Evolutionary conservation across 371 early-diverging fungal genomes (phyloP).

Genomic region (Lichtheimia corymbifera): DNA sequence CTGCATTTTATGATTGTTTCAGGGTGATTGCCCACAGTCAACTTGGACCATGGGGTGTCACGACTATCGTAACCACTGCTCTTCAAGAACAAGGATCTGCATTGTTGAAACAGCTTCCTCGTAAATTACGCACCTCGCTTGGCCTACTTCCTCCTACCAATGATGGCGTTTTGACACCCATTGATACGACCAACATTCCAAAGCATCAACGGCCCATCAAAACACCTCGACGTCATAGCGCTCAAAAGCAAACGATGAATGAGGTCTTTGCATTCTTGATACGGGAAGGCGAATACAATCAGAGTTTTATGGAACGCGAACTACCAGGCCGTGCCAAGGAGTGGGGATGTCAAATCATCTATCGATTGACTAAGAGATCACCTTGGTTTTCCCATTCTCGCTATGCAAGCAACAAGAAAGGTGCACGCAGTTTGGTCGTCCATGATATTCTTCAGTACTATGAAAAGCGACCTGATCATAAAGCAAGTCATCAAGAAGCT

Average conservation of each 20-base stretch:
- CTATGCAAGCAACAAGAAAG: neutral
- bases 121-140: neutral
- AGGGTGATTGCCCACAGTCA: neutral
- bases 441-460: constrained; percentile 5
- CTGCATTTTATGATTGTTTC: too few relatives aligned
- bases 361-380: neutral
- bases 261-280: too few relatives aligned
- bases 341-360: constrained; percentile 4
- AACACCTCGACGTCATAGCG: neutral
- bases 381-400: constrained; percentile 3
- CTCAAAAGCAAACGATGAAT: too few relatives aligned
- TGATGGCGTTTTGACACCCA: neutral
- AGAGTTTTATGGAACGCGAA: neutral
- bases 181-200: neutral
- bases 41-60: neutral
- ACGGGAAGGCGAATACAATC: too few relatives aligned
- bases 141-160: neutral
- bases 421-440: neutral
- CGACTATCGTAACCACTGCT: neutral
- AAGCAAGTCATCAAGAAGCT: neutral
- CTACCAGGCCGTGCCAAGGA: neutral
- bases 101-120: neutral
- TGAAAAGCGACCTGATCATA: constrained; percentile 1
- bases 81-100: neutral
- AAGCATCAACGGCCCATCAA: constrained; percentile 1